These are phyloP conservation scores for Fusarium haematococcum DNA, from an alignment of 2,329 filamentous ascomycete genomes.

Conservation along the genomic window DNA sequence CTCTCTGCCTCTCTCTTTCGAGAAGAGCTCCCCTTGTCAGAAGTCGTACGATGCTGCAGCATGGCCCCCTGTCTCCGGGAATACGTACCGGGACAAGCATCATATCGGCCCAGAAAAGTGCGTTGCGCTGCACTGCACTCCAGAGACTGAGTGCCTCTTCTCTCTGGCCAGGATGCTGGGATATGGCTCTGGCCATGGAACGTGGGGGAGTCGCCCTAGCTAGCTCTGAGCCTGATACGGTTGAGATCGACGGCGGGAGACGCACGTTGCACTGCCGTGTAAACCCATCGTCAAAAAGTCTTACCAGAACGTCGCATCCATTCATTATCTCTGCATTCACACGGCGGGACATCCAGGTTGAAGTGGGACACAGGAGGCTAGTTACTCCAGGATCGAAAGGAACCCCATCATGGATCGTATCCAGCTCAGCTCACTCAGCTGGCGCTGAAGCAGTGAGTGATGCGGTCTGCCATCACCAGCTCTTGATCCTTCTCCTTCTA, in stretches of 20 bases:
- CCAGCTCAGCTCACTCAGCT: not conserved
- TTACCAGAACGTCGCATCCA: constrained; percentile 8
- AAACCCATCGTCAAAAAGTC: constrained; percentile 5
- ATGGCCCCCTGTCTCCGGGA: not conserved
- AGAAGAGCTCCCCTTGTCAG: not conserved
- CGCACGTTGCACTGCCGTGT: constrained; percentile 2
- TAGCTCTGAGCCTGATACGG: constrained; percentile 3
- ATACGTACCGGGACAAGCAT: constrained; percentile 11
- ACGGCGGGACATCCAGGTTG: not conserved
- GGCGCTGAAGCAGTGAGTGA: not conserved
- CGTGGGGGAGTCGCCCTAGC: constrained; percentile 13
- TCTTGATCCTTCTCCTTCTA: not conserved
- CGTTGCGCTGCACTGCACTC: not conserved
- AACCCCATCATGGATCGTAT: not conserved
- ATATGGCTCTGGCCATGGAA: not conserved
- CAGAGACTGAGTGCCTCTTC: not conserved
- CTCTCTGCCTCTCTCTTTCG: not conserved
- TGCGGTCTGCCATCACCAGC: not conserved
- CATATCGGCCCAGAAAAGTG: not conserved
- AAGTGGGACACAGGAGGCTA: not conserved
- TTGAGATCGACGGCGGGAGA: constrained; percentile 6
- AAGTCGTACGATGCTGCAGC: constrained; percentile 7
- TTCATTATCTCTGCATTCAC: not conserved
- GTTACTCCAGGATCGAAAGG: not conserved
- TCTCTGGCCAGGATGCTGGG: not conserved